Evolutionary conservation across 345 rosid genomes (phyloP).

Genomic region (Cardiospermum halicacabum): DNA sequence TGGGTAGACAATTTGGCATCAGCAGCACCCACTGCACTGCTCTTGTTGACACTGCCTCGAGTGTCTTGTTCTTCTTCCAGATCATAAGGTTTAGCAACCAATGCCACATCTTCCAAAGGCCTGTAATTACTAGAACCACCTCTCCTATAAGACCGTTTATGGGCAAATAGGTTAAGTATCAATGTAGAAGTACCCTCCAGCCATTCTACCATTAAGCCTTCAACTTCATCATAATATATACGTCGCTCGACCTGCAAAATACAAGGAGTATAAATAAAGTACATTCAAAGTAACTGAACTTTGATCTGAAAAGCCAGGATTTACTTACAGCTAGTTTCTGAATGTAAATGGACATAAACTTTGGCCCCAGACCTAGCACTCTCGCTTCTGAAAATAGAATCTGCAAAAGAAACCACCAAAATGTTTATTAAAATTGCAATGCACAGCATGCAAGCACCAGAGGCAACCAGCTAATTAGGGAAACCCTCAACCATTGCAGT

Average conservation of each 20-base stretch:
- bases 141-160: slow-evolving; percentile 41
- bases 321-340: slow-evolving; percentile 67
- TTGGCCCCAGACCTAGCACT: slow-evolving; percentile 79
- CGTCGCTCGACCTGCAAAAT: slow-evolving; percentile 65
- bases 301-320: neutral
- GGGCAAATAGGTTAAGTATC: slow-evolving; percentile 41
- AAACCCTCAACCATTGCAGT: neutral
- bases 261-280: neutral
- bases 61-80: slow-evolving; percentile 24
- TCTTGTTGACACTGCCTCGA: slow-evolving; percentile 3
- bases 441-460: neutral
- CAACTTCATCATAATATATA: slow-evolving; percentile 76
- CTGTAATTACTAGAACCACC: slow-evolving; percentile 33
- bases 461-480: neutral
- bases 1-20: slow-evolving; percentile 1
- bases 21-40: neutral
- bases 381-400: slow-evolving; percentile 67
- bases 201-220: slow-evolving; percentile 71
- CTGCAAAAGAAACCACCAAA: slow-evolving; percentile 35
- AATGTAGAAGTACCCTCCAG: slow-evolving; percentile 76
- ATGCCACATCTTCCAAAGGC: slow-evolving; percentile 54
- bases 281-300: neutral
- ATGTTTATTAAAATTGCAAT: neutral
- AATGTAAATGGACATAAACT: slow-evolving; percentile 81
- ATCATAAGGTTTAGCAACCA: slow-evolving; percentile 47